phyloP scores from a whole-genome alignment of 441 rosid species.

The Isatis lusitanica region DNA sequence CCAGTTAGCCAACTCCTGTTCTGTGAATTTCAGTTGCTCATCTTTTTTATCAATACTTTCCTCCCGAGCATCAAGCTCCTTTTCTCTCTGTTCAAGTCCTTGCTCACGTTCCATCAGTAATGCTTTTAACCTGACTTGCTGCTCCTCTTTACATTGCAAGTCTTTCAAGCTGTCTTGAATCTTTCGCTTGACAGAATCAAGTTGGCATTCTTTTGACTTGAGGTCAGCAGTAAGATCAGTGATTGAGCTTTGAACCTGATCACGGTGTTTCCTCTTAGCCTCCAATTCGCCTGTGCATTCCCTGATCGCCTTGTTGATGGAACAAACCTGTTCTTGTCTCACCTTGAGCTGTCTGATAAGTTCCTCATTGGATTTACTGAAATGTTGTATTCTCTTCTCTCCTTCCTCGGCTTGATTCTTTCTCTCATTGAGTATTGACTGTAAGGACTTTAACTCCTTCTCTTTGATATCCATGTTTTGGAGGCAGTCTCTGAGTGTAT shows the following conservation, averaged over 20 bases:
- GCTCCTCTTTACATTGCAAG: slow-evolving; percentile 24
- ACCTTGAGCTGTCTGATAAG: slow-evolving; percentile 30
- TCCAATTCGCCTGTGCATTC: slow-evolving; percentile 7
- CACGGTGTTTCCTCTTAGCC: slow-evolving; percentile 27
- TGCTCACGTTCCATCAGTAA: slow-evolving; percentile 33
- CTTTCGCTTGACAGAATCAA: slow-evolving; percentile 26
- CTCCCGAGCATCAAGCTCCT: slow-evolving; percentile 32
- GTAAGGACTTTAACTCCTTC: slow-evolving; percentile 33
- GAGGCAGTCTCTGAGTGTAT: slow-evolving; percentile 1
- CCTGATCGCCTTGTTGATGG: slow-evolving; percentile 9
- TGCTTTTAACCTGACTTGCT: slow-evolving; percentile 8
- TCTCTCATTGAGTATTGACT: slow-evolving; percentile 20
- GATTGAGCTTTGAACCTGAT: slow-evolving; percentile 34
- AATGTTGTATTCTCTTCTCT: slow-evolving; percentile 33
- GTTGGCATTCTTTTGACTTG: slow-evolving; percentile 30
- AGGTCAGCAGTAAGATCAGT: slow-evolving; percentile 26
- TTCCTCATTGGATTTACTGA: slow-evolving; percentile 23
- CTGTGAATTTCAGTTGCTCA: slow-evolving; percentile 8
- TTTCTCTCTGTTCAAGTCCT: slow-evolving; percentile 34
- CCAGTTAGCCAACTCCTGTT: slow-evolving; percentile 10
- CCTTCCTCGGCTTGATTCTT: slow-evolving; percentile 28
- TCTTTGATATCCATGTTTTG: slow-evolving; percentile 32
- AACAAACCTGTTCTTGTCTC: background rate
- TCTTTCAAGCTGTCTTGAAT: slow-evolving; percentile 26
- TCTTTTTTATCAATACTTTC: slow-evolving; percentile 34